Percentiles rank a stretch among this genome's conserved stretches.
These are phyloP conservation scores for Myxozyma lipomycoides DNA, from an alignment of 805 yeast species.

Conservation along the genomic window DNA sequence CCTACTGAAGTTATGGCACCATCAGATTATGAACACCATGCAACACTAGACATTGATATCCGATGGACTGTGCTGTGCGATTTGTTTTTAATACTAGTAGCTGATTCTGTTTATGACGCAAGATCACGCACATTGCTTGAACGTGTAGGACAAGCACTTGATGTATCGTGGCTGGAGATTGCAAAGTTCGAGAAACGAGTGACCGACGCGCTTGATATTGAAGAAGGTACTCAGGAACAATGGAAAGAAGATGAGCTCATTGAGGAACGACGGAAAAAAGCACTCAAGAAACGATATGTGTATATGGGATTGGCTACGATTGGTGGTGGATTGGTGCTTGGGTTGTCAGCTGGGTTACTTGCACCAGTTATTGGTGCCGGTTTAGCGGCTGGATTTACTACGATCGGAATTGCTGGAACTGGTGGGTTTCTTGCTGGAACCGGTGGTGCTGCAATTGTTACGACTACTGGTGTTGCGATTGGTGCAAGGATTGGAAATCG, in stretches of 20 bases:
- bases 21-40: constrained; percentile 26
- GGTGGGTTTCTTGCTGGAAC: constrained; percentile 90
- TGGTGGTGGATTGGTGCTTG: constrained; percentile 92
- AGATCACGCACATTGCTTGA: constrained; percentile 79
- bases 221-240: constrained; percentile 70
- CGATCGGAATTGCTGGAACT: constrained; percentile 93
- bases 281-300: constrained; percentile 63
- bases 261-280: constrained; percentile 63
- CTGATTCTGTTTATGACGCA: constrained; percentile 84
- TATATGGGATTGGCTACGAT: constrained; percentile 93
- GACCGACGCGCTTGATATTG: constrained; percentile 85
- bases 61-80: constrained; percentile 95
- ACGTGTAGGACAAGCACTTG: constrained; percentile 59
- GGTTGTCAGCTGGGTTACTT: constrained; percentile 87
- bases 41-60: constrained; percentile 59
- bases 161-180: constrained; percentile 61
- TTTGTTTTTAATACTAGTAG: constrained; percentile 68
- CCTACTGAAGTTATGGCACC: constrained; percentile 12
- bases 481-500: constrained; percentile 85
- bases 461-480: constrained; percentile 83
- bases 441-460: constrained; percentile 92
- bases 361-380: constrained; percentile 99
- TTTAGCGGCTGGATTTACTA: constrained; percentile 91
- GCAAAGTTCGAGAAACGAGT: constrained; percentile 86
- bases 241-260: constrained; percentile 66